Evolutionary conservation across 306 rosid genomes (phyloP), one percentile per base, ranked within the genome.

Genomic region (Trichosanthes truncata): DNA sequence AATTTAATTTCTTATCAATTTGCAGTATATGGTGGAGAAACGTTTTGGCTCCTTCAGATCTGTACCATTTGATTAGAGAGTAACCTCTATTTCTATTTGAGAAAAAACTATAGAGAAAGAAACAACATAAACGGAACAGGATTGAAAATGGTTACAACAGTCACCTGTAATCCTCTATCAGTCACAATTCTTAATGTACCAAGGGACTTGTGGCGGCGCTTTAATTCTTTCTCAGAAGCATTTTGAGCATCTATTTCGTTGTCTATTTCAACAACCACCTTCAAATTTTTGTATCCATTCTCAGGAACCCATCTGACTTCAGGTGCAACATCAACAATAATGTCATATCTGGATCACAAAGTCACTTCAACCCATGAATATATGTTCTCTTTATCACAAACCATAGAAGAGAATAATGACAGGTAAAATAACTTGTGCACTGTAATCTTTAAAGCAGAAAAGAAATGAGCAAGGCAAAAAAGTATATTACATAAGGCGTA

Each of bases 91-190:
- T 10, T 23, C 7, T 36, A 35, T 40, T n/a, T 77, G 23, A 23
- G 80, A 38, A 56, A 14, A 2, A 31, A 75, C 9, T 12, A 10
- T 23, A 25, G 41, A 57, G 80, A 56, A 36, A 60, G 52, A 10
- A 55, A 31, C 49, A 76, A 25, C 18, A 57, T 38, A 36, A 77
- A 38, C 9, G 7, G 21, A 23, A n/a, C 25, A 18, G 23, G 49
- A 31, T 40, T 0, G 20, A 40, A 17, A 46, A 35, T 57, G 60
- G 55, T 15, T 41, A 41, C 9, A 26, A 41, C 6, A 33, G 82
- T 85, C 85, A 92, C 98, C 98, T 92, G 97, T 76, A 94, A 87
- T 76, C 93, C 97, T 87, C 98, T 86, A 77, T 89, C 92, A 36
- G 86, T 87, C 56, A 92, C 95, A 84, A 94, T 88, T 85, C 89